phyloP scores from a whole-genome alignment of 306 rosid species.

The Ormosia semicastrata region DNA sequence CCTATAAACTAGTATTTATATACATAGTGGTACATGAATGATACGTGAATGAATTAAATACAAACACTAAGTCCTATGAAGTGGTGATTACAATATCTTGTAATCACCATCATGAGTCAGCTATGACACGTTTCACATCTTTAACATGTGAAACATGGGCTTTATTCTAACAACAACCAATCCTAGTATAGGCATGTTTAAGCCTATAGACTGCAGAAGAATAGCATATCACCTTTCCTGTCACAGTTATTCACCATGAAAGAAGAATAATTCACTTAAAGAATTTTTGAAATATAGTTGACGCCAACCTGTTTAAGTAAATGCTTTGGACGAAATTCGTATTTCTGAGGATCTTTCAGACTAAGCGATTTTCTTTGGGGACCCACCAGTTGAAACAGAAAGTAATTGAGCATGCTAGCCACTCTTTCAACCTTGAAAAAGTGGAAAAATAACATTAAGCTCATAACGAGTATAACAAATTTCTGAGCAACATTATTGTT shows the following conservation, averaged over 20 bases:
- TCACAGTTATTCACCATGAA: background rate
- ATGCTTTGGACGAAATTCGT: slow-evolving; percentile 93
- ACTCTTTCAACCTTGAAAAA: slow-evolving; percentile 87
- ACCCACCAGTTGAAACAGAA: slow-evolving; percentile 93
- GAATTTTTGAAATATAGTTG: background rate
- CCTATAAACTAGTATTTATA: no score
- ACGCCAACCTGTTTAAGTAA: slow-evolving; percentile 86
- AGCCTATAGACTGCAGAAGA: background rate
- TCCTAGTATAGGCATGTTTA: background rate
- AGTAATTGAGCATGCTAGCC: slow-evolving; percentile 99
- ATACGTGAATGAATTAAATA: no score
- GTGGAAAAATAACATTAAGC: background rate
- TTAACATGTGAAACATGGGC: no score
- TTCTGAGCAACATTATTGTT: slow-evolving; percentile 3
- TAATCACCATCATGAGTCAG: no score
- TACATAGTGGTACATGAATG: no score
- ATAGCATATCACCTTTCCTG: background rate
- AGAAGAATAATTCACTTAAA: background rate
- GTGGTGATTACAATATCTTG: no score
- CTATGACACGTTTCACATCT: no score
- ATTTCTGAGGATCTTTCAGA: slow-evolving; percentile 96
- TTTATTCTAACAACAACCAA: background rate
- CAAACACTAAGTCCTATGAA: no score
- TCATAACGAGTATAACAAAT: background rate
- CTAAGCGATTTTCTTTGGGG: slow-evolving; percentile 95